Evolutionary conservation across 2,329 filamentous ascomycete genomes (phyloP).

Genomic region (Venturia nashicola): DNA sequence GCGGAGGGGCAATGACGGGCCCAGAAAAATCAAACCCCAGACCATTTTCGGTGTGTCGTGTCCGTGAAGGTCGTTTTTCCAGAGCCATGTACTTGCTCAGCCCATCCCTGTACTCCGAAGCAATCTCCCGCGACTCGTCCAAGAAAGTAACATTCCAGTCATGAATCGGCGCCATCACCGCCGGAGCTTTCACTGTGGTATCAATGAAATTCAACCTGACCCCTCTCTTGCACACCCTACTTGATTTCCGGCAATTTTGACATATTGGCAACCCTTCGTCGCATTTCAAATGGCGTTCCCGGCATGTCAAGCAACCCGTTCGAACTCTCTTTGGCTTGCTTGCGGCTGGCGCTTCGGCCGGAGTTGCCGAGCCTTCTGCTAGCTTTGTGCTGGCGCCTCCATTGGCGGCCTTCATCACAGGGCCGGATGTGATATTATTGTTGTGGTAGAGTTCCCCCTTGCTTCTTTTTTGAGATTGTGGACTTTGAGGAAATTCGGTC

Average conservation of each 20-base stretch:
- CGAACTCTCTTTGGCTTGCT: conserved; percentile 55
- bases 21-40: not conserved
- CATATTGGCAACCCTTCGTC: conserved; percentile 59
- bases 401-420: conserved; percentile 7
- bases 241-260: conserved; percentile 81
- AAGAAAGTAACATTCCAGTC: conserved; percentile 67
- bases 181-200: conserved; percentile 58
- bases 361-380: conserved; percentile 11
- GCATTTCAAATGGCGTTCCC: conserved; percentile 82
- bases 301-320: conserved; percentile 82
- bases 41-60: not conserved
- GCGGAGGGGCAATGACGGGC: conserved; percentile 17
- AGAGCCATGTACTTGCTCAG: conserved; percentile 56
- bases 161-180: conserved; percentile 45
- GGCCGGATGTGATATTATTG: not conserved
- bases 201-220: conserved; percentile 88
- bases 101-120: conserved; percentile 79
- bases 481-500: conserved; percentile 11
- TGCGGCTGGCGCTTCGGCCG: conserved; percentile 16
- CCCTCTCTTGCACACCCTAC: conserved; percentile 72
- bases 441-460: not conserved
- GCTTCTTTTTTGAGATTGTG: conserved; percentile 11
- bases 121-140: conserved; percentile 82
- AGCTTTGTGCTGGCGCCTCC: conserved; percentile 1
- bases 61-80: conserved; percentile 16